Evolutionary conservation across 2,329 filamentous ascomycete species (phyloP), one percentile per base, ranked within the genome.

Genomic region (Alternaria infectoria): DNA sequence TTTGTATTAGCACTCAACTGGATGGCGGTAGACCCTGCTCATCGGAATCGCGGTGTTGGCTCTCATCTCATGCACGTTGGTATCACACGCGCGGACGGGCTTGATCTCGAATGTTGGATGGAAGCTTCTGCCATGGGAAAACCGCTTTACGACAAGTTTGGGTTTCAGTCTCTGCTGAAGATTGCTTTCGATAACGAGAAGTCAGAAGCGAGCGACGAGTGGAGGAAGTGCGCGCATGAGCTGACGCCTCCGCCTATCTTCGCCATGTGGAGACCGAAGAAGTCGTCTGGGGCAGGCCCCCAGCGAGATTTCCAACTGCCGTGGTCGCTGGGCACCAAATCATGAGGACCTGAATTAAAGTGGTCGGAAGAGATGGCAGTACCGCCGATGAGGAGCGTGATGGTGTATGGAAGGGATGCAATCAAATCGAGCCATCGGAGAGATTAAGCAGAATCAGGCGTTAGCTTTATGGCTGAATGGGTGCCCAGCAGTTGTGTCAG

Each of bases 41-140:
- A 81, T 66, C 79, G 80, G 43, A 71, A 74, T 8, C 73, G 71
- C 57, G 80, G 80, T 44, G 71, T 80, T 59, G 80, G 76, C 32
- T 74, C 73, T 25, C 69, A 77, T 40, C 70, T 82, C 19, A 77
- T 82, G 75, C 65, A 74, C 23, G 71, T 70, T 52, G 78, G 79
- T 3, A 71, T 77, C 25, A 62, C 66, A 12, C 71, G 71, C 19
- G 79, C 80, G 6, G 79, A 81, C 57, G 60, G 69, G 17, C 62
- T 77, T 17, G 67, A 76, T 43, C 62, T 81, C 21, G 77, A 80
- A 46, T 75, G 77, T 44, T 82, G 77, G 77, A 70, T 81, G 65
- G 80, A 81, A 61, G 75, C 79, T 3, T 78, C 76, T 17, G 57
- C 61, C 3, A 77, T 78, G 69, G 80, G 80, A 3, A 78, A 74